phyloP scores from a whole-genome alignment of 768 basidiomycete genomes.

The Pholiota conissans region DNA sequence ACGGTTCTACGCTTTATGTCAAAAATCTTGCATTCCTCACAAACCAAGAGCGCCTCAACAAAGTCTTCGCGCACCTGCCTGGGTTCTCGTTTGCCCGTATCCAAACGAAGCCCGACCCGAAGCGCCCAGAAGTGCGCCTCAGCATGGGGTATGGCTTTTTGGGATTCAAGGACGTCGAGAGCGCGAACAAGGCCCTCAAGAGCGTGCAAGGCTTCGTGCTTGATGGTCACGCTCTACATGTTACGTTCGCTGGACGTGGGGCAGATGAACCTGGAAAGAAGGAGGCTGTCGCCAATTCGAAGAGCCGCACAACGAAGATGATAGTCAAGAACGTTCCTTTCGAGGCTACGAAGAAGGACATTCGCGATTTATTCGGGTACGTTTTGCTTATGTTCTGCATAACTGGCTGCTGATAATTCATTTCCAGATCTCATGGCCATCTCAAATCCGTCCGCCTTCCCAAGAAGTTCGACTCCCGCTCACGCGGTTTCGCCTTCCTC shows the following conservation, averaged over 20 bases:
- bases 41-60: constrained; percentile 66
- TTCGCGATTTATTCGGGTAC: constrained; percentile 86
- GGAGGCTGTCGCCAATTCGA: constrained; percentile 38
- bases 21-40: constrained; percentile 97
- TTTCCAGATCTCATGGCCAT: constrained; percentile 76
- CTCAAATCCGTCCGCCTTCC: constrained; percentile 95
- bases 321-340: constrained; percentile 98
- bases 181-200: constrained; percentile 71
- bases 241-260: constrained; percentile 87
- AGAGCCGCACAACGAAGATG: constrained; percentile 85
- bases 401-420: constrained; percentile 2
- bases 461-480: constrained; percentile 84
- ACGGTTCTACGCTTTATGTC: constrained; percentile 85
- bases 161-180: constrained; percentile 78
- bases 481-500: constrained; percentile 95
- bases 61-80: constrained; percentile 72
- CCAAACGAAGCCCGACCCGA: constrained; percentile 89
- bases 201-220: constrained; percentile 80
- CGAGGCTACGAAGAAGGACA: constrained; percentile 92
- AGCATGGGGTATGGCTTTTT: constrained; percentile 98
- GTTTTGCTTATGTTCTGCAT: constrained; percentile 25
- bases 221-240: constrained; percentile 83
- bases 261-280: constrained; percentile 53
- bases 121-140: constrained; percentile 58
- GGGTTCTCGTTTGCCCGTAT: constrained; percentile 86